Conservation (phyloP, 108 stramenopile genomes). For the Halocafeteria seosinensis region DNA sequence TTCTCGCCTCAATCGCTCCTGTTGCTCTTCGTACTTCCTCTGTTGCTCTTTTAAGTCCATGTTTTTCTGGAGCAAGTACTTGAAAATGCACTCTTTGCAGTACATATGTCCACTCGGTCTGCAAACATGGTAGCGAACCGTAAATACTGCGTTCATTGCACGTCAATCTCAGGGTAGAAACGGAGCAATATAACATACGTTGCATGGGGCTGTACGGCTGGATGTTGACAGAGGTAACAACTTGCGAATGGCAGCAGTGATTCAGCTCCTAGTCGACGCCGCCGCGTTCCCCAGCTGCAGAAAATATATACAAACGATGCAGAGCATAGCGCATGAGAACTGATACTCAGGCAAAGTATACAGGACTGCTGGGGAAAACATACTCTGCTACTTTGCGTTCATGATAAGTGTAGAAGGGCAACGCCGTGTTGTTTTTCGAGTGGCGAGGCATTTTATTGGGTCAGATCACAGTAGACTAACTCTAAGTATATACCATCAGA, state of each 20-base stretch:
- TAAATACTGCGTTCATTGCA: too few species aligned
- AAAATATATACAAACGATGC: too few species aligned
- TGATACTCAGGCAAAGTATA: too few species aligned
- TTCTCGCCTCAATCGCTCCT: not conserved
- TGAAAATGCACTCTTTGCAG: not conserved
- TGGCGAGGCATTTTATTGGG: not conserved
- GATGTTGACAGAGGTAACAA: not conserved
- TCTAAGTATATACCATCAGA: too few species aligned
- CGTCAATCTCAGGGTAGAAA: too few species aligned
- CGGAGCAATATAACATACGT: too few species aligned
- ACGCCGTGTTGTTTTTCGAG: not conserved
- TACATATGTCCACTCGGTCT: not conserved
- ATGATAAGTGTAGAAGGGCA: not conserved
- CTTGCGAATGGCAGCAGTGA: not conserved
- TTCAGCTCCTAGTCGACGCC: not conserved
- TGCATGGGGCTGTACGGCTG: not conserved
- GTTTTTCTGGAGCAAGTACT: not conserved
- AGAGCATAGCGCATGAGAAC: not conserved
- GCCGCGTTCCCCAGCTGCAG: too few species aligned
- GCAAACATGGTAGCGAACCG: too few species aligned
- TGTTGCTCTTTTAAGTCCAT: not conserved
- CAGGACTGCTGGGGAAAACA: too few species aligned
- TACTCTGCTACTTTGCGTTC: too few species aligned
- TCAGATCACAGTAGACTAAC: too few species aligned
- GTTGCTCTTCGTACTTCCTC: not conserved